Base-by-base conservation (phyloP, 768 basidiomycete species). In the Mycena indigotica region DNA sequence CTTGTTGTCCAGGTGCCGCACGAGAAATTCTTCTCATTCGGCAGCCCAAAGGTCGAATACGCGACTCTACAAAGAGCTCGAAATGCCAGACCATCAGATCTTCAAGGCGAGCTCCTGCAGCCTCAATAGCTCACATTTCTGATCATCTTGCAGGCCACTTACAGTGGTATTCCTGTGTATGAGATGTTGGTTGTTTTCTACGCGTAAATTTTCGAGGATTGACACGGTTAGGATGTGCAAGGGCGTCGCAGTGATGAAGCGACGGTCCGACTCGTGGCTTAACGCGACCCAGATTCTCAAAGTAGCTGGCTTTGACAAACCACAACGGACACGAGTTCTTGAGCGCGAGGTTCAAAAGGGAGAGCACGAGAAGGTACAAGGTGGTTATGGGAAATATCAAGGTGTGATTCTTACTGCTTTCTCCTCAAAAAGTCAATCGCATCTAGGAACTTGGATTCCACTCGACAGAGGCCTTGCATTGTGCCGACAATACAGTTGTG, bases 271-370 rank as follows among this genome's bases (percentile, higher is more conserved):
- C 75, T 91, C 90, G 39, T 99, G 97, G 92, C 82, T 99, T 56
- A 99, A 99, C 83, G 97, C 97, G 74, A 99, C 97, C 1, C 94
- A 96, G 71, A 97, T 99, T 62, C 85, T 99, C 68, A 99, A 99
- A 73, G 96, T 99, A 65, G 97, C 95, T 26, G 97, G 96, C 10
- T 98, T 98, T 66, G 97, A 99, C 77, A 99, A 99, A 72, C 97
- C 97, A 1, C 97, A 98, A 70, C 81, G 97, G 49, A 99, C 97
- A 57, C 87, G 97, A 53, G 95, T 99, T 16, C 82, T 99, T 41
- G 97, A 99, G 73, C 85, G 97, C 63, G 97, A 99, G 75, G 88
- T 99, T 5, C 97, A 99, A 72, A 98, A 98, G 71, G 97, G 95
- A 25, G 92, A 94, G 66, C 97, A 99, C 72, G 96, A 98, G 75